A percentile compares a stretch with the other conserved stretches of the same genome.
phyloP scores from a whole-genome alignment of 2,329 filamentous ascomycete genomes.

The Samsoniella hepiali region DNA sequence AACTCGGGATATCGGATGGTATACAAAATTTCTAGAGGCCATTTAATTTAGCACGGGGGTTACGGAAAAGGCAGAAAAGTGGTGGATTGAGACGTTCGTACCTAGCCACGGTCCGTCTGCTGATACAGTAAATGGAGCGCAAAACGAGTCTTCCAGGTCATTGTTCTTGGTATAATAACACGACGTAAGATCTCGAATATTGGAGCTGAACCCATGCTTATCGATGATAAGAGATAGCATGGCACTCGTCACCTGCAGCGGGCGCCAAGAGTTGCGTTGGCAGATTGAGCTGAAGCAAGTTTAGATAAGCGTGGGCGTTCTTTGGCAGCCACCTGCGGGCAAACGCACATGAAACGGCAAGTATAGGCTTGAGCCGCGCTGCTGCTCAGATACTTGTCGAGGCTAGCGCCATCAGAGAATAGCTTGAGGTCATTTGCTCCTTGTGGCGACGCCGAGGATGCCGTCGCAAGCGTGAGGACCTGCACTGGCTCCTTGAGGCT shows the following conservation, averaged over 20 bases:
- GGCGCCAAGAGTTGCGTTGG: conserved; percentile 29
- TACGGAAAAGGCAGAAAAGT: background rate
- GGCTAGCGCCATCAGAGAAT: background rate
- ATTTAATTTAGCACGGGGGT: no score
- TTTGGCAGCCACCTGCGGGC: background rate
- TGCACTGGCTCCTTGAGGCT: conserved; percentile 21
- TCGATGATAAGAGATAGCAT: conserved; percentile 26
- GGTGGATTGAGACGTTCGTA: background rate
- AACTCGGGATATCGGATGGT: conserved; percentile 30
- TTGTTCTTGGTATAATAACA: conserved; percentile 29
- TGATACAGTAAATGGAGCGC: conserved; percentile 26
- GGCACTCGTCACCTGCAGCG: conserved; percentile 26
- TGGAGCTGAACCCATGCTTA: conserved; percentile 23
- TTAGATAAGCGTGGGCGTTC: background rate
- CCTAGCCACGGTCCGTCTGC: conserved; percentile 23
- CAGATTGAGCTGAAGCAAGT: conserved; percentile 27
- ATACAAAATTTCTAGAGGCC: conserved; percentile 26
- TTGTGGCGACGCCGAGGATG: background rate
- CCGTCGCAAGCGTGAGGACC: background rate
- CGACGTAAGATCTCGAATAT: conserved; percentile 28
- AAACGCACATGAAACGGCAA: conserved; percentile 19
- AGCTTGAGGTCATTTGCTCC: background rate
- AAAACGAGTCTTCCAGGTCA: conserved; percentile 27
- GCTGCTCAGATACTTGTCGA: background rate
- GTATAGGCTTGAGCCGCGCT: background rate